These are phyloP conservation scores for Diaporthe capsici DNA, from an alignment of 2,329 filamentous ascomycete species.

Conservation along the genomic window DNA sequence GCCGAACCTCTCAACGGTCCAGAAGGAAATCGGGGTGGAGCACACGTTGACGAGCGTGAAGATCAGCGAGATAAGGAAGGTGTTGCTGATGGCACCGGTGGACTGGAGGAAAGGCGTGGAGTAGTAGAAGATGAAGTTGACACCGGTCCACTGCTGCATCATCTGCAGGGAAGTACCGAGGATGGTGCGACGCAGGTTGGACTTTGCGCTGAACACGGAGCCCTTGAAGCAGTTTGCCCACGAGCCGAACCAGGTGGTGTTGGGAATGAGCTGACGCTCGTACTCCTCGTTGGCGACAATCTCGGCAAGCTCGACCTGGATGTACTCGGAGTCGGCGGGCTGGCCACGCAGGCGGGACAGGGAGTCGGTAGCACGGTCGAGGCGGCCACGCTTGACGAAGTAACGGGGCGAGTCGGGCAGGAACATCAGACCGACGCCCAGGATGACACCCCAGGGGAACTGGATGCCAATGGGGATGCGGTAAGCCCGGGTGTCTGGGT, in stretches of 20 bases:
- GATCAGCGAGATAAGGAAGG: slow-evolving; percentile 87
- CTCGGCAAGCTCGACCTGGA: slow-evolving; percentile 85
- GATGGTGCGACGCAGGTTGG: slow-evolving; percentile 79
- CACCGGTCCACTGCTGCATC: slow-evolving; percentile 87
- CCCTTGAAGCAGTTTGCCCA: slow-evolving; percentile 80
- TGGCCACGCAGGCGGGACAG: slow-evolving; percentile 82
- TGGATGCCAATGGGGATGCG: slow-evolving; percentile 87
- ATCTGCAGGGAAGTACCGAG: slow-evolving; percentile 82
- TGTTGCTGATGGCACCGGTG: slow-evolving; percentile 80
- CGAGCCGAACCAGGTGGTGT: slow-evolving; percentile 73
- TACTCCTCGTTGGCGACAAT: slow-evolving; percentile 92
- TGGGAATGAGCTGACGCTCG: slow-evolving; percentile 78
- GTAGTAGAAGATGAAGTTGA: slow-evolving; percentile 95
- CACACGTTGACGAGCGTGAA: slow-evolving; percentile 90
- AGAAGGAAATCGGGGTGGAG: slow-evolving; percentile 91
- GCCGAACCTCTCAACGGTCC: slow-evolving; percentile 84
- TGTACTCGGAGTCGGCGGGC: slow-evolving; percentile 78
- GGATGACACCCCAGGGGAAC: slow-evolving; percentile 84
- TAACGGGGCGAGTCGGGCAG: slow-evolving; percentile 90
- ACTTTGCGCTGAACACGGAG: slow-evolving; percentile 72
- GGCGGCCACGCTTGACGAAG: slow-evolving; percentile 83
- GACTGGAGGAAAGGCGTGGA: slow-evolving; percentile 88
- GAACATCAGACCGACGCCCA: slow-evolving; percentile 78
- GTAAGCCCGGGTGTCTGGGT: slow-evolving; percentile 76
- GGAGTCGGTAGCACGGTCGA: slow-evolving; percentile 73